A percentile compares a stretch with the other conserved stretches of the same genome.
phyloP scores from a whole-genome alignment of 495 filamentous ascomycete species.

The Aspergillus nanangensis region DNA sequence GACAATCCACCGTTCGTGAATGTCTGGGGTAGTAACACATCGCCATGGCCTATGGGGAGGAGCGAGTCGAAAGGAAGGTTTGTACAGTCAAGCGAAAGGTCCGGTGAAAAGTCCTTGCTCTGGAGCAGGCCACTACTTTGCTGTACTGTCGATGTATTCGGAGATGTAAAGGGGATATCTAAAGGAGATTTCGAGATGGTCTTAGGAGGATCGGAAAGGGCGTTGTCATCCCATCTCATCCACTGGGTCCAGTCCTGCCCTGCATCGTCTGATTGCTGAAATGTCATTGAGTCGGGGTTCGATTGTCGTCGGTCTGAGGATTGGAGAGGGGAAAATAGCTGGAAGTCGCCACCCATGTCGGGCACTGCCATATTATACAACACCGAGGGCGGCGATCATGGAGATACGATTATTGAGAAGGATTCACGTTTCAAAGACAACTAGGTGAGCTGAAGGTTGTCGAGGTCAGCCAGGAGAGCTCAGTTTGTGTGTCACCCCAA shows the following conservation, averaged over 20 bases:
- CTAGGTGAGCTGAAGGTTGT: too few relatives aligned
- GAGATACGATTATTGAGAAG: conserved; percentile 1
- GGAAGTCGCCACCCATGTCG: conserved; percentile 36
- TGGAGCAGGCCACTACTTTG: conserved; percentile 19
- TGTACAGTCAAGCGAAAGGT: conserved; percentile 31
- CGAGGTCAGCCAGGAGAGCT: too few relatives aligned
- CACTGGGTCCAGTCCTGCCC: conserved; percentile 46
- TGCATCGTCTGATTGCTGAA: conserved; percentile 21
- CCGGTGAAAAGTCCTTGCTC: conserved; percentile 25
- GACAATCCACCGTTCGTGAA: conserved; percentile 6
- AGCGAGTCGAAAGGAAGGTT: conserved; percentile 23
- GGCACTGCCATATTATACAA: conserved; percentile 19
- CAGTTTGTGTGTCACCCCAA: too few relatives aligned
- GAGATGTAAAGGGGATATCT: conserved; percentile 26
- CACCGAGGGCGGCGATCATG: conserved; percentile 17
- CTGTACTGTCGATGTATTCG: conserved; percentile 21
- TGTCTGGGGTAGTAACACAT: conserved; percentile 5
- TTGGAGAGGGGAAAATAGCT: conserved; percentile 33
- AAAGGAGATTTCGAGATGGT: conserved; percentile 21
- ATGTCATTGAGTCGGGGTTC: conserved; percentile 10
- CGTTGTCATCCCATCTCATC: conserved; percentile 48
- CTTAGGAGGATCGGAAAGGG: conserved; percentile 21
- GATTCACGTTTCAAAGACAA: too few relatives aligned
- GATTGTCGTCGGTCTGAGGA: conserved; percentile 21
- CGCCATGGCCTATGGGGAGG: conserved; percentile 8